These are phyloP conservation scores for Boletellus sp. DNA, from an alignment of 1,284 basidiomycete genomes.

Conservation along the genomic window DNA sequence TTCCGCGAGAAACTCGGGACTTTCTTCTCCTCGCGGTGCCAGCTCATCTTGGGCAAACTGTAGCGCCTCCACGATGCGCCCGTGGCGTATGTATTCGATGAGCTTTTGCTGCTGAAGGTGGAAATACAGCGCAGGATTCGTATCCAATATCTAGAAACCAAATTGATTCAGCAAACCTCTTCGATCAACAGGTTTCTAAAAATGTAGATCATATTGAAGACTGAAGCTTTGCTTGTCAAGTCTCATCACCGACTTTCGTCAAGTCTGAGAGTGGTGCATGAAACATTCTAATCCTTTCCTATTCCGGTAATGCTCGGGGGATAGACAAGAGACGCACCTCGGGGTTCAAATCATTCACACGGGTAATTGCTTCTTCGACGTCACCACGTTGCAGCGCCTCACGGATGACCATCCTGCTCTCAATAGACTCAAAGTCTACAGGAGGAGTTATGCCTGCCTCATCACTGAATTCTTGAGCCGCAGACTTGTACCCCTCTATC, in stretches of 20 bases:
- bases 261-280: slow-evolving; percentile 99
- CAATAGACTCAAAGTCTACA: slow-evolving; percentile 89
- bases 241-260: slow-evolving; percentile 70
- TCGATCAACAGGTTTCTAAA: slow-evolving; percentile 2
- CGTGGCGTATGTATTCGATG: slow-evolving; percentile 90
- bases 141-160: slow-evolving; percentile 82
- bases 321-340: slow-evolving; percentile 67
- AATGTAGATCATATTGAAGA: slow-evolving; percentile 80
- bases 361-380: slow-evolving; percentile 89
- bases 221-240: slow-evolving; percentile 75
- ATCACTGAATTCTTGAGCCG: slow-evolving; percentile 89
- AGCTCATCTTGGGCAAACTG: slow-evolving; percentile 91
- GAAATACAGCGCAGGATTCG: slow-evolving; percentile 87
- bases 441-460: slow-evolving; percentile 78
- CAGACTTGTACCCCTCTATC: slow-evolving; percentile 95
- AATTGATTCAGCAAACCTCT: slow-evolving; percentile 17
- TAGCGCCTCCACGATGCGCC: slow-evolving; percentile 76
- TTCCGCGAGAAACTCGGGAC: slow-evolving; percentile 88
- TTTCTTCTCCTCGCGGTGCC: slow-evolving; percentile 92
- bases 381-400: slow-evolving; percentile 93
- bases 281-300: slow-evolving; percentile 80
- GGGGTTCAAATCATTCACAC: slow-evolving; percentile 93
- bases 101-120: slow-evolving; percentile 91
- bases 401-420: slow-evolving; percentile 90
- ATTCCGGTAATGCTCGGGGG: slow-evolving; percentile 10